Base-by-base conservation (phyloP, 305 asterid genomes). In the Nicotiana rustica region DNA sequence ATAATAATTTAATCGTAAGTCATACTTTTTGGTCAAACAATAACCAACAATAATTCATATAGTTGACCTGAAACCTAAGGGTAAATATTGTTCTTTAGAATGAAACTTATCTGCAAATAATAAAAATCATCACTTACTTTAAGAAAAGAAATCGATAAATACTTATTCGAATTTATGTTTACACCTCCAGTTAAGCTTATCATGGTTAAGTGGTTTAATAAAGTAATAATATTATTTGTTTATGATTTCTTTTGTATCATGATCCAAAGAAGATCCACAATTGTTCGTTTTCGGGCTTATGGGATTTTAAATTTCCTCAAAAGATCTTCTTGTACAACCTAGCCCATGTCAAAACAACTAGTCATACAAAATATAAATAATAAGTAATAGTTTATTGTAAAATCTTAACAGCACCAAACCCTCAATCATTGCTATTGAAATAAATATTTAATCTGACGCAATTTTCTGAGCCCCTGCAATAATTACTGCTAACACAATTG, bases 381-480 rank as follows among this genome's bases (percentile, higher is more conserved):
- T 9, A 38, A 33, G 35, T 3, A 33, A 4, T 38, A 69, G 2
- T 69, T 61, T 7, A 61, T 62, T 7, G 21, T 19, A 2, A 70
- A 70, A 69, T 69, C 14, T 71, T 44, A 10, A 10, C 47, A 47
- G 59, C n/a, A 69, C 19, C 13, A 41, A 70, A 70, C 59, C n/a
- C 49, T 73, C 79, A 47, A 73, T 73, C 60, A 73, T 73, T 73
- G 79, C 41, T 44, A 44, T 9, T 44, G 52, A 44, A 44, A 44
- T 44, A 44, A 44, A 44, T 44, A 44, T 44, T 44, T 21, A 76
- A 52, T 29, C 7, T 76, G 80, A 76, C 47, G 66, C 6, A 76
- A 76, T 52, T 29, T 25, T 76, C 5, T 55, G 81, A 76, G 86
- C 68, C 82, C 81, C 68, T 62, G 82, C 82, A 81, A 64, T 77